Evolutionary conservation across 2,329 filamentous ascomycete genomes (phyloP).

Genomic region (Penicillium sp.): DNA sequence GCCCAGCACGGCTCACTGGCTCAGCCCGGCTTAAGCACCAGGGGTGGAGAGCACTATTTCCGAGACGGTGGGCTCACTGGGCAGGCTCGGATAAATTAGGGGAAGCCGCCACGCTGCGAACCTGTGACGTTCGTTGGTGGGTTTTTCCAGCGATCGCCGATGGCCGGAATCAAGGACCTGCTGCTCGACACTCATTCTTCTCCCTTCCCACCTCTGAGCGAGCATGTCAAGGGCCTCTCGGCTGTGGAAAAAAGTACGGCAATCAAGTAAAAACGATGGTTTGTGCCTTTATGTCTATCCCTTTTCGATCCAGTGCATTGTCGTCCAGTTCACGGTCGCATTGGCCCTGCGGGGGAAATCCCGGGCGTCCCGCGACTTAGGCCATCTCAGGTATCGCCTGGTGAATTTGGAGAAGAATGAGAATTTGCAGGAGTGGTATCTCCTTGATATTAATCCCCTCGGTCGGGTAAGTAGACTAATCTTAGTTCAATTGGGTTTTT

Average conservation of each 20-base stretch:
- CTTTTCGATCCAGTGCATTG: constrained; percentile 15
- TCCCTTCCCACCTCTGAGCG: background rate
- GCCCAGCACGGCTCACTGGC: background rate
- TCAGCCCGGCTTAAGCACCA: background rate
- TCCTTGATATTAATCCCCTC: constrained; percentile 13
- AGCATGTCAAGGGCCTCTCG: constrained; percentile 3
- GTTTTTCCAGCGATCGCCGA: background rate
- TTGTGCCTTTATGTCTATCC: constrained; percentile 19
- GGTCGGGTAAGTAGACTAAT: constrained; percentile 9
- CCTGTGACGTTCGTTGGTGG: background rate
- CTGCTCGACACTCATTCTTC: background rate
- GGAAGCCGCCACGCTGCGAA: background rate
- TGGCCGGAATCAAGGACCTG: background rate
- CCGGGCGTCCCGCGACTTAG: constrained; percentile 13
- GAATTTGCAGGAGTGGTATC: constrained; percentile 16
- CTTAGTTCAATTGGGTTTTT: background rate
- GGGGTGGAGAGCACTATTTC: background rate
- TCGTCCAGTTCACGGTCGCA: constrained; percentile 17
- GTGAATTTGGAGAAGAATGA: constrained; percentile 19
- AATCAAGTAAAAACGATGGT: background rate
- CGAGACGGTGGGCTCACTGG: constrained; percentile 2
- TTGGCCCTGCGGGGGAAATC: constrained; percentile 18
- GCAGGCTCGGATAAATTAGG: constrained; percentile 3
- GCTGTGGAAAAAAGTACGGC: constrained; percentile 8
- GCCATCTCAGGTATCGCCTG: constrained; percentile 10